A percentile compares a stretch with the other conserved stretches of the same genome.
These are phyloP conservation scores for Pyrenopolyporus hunteri DNA, from an alignment of 495 filamentous ascomycete species.

Conservation along the genomic window DNA sequence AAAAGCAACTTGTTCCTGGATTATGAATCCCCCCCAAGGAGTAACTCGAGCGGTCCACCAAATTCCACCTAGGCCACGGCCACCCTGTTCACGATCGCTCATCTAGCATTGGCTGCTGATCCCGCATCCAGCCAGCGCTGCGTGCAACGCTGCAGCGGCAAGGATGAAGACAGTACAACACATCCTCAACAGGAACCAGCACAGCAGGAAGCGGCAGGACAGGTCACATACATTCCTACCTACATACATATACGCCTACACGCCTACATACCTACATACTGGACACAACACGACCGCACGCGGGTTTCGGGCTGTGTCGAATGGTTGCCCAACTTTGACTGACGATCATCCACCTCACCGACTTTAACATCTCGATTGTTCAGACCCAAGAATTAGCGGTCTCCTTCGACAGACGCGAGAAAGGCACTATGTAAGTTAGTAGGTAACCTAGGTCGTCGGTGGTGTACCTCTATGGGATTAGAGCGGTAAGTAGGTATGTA, in stretches of 20 bases:
- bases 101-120: constrained; percentile 40
- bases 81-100: constrained; percentile 34
- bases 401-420: not conserved
- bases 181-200: constrained; percentile 32
- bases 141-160: constrained; percentile 34
- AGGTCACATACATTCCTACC: constrained; percentile 29
- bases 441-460: not conserved
- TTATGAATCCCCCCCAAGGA: not conserved
- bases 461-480: not conserved
- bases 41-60: constrained; percentile 13
- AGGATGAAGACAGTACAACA: constrained; percentile 24
- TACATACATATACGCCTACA: too few species aligned
- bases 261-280: too few species aligned
- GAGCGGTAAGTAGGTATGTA: not conserved
- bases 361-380: constrained; percentile 16
- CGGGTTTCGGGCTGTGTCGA: not conserved
- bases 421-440: not conserved
- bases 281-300: not conserved
- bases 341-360: not conserved
- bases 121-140: constrained; percentile 34
- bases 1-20: constrained; percentile 14
- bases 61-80: not conserved
- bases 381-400: not conserved
- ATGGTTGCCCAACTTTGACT: not conserved
- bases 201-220: constrained; percentile 23